Conservation (phyloP, 495 filamentous ascomycete genomes). For the Lasiosphaeriaceae sp. region DNA sequence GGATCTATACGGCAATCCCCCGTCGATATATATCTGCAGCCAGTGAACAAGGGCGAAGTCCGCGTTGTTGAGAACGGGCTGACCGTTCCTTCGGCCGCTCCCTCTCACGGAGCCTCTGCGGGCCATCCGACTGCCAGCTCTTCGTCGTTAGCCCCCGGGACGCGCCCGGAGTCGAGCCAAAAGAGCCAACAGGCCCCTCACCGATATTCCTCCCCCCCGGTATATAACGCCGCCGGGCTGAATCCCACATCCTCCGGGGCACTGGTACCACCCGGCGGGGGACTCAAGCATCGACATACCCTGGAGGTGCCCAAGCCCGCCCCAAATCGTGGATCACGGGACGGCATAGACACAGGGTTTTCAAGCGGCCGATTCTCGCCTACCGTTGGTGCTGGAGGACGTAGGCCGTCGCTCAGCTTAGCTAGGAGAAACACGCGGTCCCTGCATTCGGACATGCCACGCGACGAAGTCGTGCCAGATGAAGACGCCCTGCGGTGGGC, state of each 20-base stretch:
- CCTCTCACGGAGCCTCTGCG: neutral
- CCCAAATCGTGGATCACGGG: conserved; percentile 46
- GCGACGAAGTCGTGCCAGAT: conserved; percentile 81
- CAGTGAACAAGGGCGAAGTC: conserved; percentile 28
- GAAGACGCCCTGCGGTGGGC: conserved; percentile 88
- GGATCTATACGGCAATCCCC: conserved; percentile 30
- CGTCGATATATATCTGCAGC: conserved; percentile 31
- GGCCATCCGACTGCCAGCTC: conserved; percentile 11
- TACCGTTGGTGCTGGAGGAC: conserved; percentile 48
- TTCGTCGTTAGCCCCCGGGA: conserved; percentile 37
- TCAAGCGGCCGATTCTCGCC: conserved; percentile 84
- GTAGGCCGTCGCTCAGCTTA: conserved; percentile 78
- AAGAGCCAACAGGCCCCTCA: conserved; percentile 46
- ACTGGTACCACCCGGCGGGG: conserved; percentile 36
- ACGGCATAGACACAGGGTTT: conserved; percentile 61
- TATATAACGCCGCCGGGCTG: conserved; percentile 43
- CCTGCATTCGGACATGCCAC: conserved; percentile 73
- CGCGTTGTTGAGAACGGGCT: conserved; percentile 26
- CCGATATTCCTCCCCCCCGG: conserved; percentile 73
- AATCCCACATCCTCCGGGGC: conserved; percentile 40
- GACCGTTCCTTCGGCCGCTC: conserved; percentile 8
- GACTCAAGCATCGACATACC: conserved; percentile 80
- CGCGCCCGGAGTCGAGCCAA: conserved; percentile 39
- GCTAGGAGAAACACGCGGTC: conserved; percentile 78
- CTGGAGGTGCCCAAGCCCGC: conserved; percentile 72